Conservation (phyloP, 2,329 filamentous ascomycete species). For the Davidsoniella australis region DNA sequence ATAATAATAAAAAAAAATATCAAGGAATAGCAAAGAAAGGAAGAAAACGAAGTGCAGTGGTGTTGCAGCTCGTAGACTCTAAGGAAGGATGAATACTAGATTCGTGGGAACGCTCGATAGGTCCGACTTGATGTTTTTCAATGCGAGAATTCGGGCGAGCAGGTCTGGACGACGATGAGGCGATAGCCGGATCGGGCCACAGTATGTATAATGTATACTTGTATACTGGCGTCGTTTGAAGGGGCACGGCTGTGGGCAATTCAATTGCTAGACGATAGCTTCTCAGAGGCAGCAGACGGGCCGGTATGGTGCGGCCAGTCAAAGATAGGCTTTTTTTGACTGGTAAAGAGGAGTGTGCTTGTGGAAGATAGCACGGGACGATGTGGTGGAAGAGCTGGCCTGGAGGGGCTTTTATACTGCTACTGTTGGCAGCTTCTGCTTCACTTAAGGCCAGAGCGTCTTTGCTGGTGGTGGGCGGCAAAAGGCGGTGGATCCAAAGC, state of each 20-base stretch:
- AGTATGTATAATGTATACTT: too few relatives aligned
- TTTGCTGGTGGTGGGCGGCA: neutral
- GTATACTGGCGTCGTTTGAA: neutral
- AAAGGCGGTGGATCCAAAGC: neutral
- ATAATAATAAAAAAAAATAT: neutral
- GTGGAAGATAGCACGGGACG: too few relatives aligned
- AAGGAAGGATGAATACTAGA: neutral
- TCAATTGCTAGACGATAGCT: slow-evolving; percentile 1
- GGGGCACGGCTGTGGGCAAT: slow-evolving; percentile 1
- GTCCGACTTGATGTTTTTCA: slow-evolving; percentile 12
- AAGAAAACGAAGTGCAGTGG: neutral
- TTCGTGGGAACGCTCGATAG: slow-evolving; percentile 6
- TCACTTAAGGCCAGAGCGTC: too few relatives aligned
- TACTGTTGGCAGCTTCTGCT: too few relatives aligned
- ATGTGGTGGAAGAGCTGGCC: too few relatives aligned
- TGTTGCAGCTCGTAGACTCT: neutral
- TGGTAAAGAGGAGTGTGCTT: neutral
- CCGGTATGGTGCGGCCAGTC: neutral
- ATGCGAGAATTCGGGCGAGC: slow-evolving; percentile 11
- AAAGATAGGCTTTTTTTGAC: neutral
- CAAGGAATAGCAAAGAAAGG: neutral
- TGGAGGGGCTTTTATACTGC: too few relatives aligned
- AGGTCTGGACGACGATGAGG: slow-evolving; percentile 1
- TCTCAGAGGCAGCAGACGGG: neutral
- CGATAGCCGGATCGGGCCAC: neutral